Conservation (phyloP, 2,329 filamentous ascomycete species). For the Cordyceps cicadae region DNA sequence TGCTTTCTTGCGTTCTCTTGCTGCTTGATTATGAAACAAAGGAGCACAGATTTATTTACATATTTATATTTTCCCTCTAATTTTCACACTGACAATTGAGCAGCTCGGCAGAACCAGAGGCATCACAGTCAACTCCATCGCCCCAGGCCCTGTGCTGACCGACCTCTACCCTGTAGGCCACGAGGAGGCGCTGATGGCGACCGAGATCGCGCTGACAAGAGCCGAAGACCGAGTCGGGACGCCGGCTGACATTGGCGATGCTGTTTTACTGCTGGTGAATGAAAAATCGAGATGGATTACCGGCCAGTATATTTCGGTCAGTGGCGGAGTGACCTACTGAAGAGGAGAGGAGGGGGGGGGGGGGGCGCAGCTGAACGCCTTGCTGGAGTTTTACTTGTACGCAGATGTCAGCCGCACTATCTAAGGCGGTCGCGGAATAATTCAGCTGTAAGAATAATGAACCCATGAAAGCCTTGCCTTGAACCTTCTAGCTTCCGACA, state of each 20-base stretch:
- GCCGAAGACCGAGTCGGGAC: conserved; percentile 27
- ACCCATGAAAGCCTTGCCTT: not conserved
- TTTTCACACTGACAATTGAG: not conserved
- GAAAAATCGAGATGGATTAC: conserved; percentile 37
- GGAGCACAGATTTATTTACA: too few relatives aligned
- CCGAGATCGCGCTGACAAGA: conserved; percentile 20
- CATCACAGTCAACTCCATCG: conserved; percentile 36
- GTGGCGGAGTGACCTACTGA: conserved; percentile 24
- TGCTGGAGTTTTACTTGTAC: not conserved
- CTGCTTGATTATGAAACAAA: not conserved
- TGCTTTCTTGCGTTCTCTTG: too few relatives aligned
- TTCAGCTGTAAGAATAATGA: not conserved
- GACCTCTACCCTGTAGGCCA: conserved; percentile 20
- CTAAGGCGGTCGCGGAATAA: not conserved
- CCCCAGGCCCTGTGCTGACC: conserved; percentile 31
- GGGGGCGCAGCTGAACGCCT: not conserved
- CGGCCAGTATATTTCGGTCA: conserved; percentile 32
- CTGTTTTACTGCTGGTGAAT: conserved; percentile 29
- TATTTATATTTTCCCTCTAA: not conserved
- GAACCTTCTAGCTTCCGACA: not conserved
- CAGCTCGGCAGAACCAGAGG: conserved; percentile 29
- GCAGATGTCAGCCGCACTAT: conserved; percentile 1
- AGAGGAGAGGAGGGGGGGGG: too few relatives aligned
- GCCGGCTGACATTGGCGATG: conserved; percentile 34
- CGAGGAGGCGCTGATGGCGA: conserved; percentile 15